Conservation (phyloP, 2,329 filamentous ascomycete species). For the Sordariomycetes sp. region DNA sequence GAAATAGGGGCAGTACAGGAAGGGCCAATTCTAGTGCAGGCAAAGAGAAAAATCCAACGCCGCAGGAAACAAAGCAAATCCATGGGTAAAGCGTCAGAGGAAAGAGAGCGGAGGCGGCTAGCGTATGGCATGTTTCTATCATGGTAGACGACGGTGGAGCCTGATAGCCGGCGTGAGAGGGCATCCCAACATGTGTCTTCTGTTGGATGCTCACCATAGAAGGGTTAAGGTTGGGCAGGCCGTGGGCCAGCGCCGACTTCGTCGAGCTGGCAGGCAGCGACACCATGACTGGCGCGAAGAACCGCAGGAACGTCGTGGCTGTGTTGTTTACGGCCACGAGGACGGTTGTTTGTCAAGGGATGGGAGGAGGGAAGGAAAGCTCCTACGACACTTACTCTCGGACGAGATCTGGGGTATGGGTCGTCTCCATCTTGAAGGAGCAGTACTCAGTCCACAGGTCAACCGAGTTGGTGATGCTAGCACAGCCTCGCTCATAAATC, state of each 20-base stretch:
- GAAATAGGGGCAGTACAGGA: conserved; percentile 22
- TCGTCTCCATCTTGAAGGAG: conserved; percentile 94
- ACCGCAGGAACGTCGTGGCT: background rate
- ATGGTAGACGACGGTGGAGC: conserved; percentile 31
- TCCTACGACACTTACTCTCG: conserved; percentile 88
- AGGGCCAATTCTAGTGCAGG: conserved; percentile 34
- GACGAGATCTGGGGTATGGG: conserved; percentile 85
- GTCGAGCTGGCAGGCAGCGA: background rate
- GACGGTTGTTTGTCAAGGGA: background rate
- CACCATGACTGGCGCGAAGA: background rate
- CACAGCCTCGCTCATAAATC: conserved; percentile 92
- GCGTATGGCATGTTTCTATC: background rate
- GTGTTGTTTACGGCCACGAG: conserved; percentile 1
- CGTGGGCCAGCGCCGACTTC: background rate
- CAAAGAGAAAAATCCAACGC: conserved; percentile 36
- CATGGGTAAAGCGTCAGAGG: conserved; percentile 9
- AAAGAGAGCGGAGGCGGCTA: background rate
- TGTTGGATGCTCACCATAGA: background rate
- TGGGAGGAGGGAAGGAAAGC: conserved; percentile 31
- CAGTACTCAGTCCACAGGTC: conserved; percentile 98
- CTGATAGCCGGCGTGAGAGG: conserved; percentile 55
- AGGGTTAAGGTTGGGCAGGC: background rate
- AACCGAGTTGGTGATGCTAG: conserved; percentile 84
- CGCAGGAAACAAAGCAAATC: conserved; percentile 19
- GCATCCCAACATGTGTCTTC: conserved; percentile 30